A percentile compares a stretch with the other conserved stretches of the same genome.
These are phyloP conservation scores for Graphiopsis chlorocephala DNA, from an alignment of 2,329 filamentous ascomycete species.

Conservation along the genomic window DNA sequence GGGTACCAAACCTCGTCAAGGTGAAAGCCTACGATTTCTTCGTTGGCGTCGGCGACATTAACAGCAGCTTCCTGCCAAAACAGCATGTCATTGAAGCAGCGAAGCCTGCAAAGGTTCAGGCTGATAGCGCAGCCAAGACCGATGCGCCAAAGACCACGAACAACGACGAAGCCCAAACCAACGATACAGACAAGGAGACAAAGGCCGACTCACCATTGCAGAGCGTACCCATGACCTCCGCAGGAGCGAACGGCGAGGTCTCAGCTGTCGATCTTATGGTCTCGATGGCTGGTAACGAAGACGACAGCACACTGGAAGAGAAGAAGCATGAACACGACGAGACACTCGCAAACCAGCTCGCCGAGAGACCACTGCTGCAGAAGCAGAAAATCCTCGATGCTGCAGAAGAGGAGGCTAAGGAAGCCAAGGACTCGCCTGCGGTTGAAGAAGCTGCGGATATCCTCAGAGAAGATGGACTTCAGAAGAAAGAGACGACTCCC, in stretches of 20 bases:
- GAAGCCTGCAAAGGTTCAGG: conserved; percentile 16
- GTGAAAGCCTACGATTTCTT: conserved; percentile 97
- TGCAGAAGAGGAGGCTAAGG: conserved; percentile 65
- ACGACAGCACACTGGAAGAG: conserved; percentile 65
- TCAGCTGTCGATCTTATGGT: conserved; percentile 71
- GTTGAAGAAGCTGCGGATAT: conserved; percentile 46
- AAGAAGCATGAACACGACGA: conserved; percentile 86
- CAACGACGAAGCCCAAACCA: conserved; percentile 1
- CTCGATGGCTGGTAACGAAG: conserved; percentile 70
- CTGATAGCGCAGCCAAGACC: neutral
- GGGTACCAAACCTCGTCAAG: conserved; percentile 89
- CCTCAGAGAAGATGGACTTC: conserved; percentile 25
- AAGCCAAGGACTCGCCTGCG: conserved; percentile 36
- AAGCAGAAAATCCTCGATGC: conserved; percentile 90
- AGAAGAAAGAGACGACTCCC: conserved; percentile 36
- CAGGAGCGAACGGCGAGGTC: conserved; percentile 42
- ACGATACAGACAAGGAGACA: conserved; percentile 15
- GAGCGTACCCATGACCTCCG: conserved; percentile 11
- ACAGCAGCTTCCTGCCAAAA: conserved; percentile 93
- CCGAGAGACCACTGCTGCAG: conserved; percentile 82
- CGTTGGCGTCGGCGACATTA: conserved; percentile 96
- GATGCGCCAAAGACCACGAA: conserved; percentile 7
- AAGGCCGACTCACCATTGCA: conserved; percentile 17
- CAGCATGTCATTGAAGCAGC: conserved; percentile 47
- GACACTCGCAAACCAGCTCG: conserved; percentile 81